Conservation (phyloP, 805 yeast genomes). For the Lachancea kluyveri region DNA sequence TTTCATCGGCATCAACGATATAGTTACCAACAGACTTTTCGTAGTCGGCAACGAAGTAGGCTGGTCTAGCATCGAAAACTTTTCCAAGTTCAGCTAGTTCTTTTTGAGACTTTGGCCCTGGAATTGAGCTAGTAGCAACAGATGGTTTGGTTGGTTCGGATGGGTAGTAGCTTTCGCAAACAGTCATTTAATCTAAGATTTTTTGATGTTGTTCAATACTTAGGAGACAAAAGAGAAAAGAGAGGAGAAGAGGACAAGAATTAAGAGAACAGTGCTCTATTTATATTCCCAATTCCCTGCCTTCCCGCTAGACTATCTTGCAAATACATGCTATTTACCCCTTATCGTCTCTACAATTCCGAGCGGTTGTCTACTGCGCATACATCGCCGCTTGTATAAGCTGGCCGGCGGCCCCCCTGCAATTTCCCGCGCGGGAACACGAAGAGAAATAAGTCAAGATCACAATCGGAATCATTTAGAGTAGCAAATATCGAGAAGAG, state of each 20-base stretch:
- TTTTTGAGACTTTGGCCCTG: conserved; percentile 66
- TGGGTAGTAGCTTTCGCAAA: conserved; percentile 61
- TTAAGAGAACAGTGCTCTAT: background rate
- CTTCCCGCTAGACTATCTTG: conserved; percentile 1
- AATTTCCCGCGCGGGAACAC: conserved; percentile 1
- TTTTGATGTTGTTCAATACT: background rate
- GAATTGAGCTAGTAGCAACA: conserved; percentile 52
- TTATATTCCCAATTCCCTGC: background rate
- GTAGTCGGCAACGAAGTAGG: conserved; percentile 59
- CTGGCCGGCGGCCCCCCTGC: background rate
- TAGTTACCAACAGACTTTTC: conserved; percentile 59
- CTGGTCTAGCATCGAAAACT: conserved; percentile 57
- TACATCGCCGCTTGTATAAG: no score
- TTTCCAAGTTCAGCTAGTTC: conserved; percentile 46
- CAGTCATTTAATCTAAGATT: no score
- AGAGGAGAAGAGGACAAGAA: background rate
- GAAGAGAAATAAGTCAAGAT: no score
- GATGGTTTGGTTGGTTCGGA: conserved; percentile 70
- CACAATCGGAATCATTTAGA: no score
- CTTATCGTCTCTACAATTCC: background rate
- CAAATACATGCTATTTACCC: background rate
- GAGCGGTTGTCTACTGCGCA: conserved; percentile 1
- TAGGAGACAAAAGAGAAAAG: background rate
- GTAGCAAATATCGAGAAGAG: no score
- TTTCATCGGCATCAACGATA: conserved; percentile 61